phyloP scores from a whole-genome alignment of 345 rosid species.

The Heritiera fomes region DNA sequence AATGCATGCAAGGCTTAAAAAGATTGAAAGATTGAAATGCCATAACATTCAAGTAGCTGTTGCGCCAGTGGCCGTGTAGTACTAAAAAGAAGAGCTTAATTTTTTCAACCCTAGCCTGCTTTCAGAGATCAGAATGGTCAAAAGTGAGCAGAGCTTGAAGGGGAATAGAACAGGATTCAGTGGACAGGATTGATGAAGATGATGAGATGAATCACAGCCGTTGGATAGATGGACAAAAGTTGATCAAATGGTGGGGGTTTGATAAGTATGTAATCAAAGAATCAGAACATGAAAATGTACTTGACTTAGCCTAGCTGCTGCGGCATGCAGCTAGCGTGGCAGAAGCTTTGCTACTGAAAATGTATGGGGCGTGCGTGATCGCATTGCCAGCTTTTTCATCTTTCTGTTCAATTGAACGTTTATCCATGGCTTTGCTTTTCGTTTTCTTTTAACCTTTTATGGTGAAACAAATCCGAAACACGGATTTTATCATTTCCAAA shows the following conservation, averaged over 20 bases:
- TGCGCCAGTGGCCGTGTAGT: background rate
- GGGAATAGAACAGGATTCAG: too few relatives aligned
- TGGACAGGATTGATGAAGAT: background rate
- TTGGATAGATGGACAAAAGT: background rate
- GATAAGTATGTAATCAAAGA: background rate
- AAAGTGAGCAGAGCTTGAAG: too few relatives aligned
- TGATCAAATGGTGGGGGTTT: constrained; percentile 9
- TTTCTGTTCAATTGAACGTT: constrained; percentile 11
- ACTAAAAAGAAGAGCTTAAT: background rate
- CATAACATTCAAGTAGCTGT: constrained; percentile 10
- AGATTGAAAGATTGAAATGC: background rate
- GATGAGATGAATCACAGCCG: constrained; percentile 6
- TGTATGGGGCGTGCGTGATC: constrained; percentile 24
- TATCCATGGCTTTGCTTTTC: background rate
- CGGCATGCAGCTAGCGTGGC: background rate
- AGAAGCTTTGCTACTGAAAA: background rate
- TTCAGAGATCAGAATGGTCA: background rate
- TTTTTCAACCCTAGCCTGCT: constrained; percentile 13
- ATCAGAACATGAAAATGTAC: background rate
- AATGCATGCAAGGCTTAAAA: background rate
- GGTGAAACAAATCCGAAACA: constrained; percentile 18
- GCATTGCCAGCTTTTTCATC: constrained; percentile 14
- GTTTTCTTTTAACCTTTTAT: background rate
- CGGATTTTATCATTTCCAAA: background rate
- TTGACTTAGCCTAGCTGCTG: background rate